Percentiles rank a stretch among this genome's conserved stretches.
These are phyloP conservation scores for Cystobasidiaceae sp. DNA, from an alignment of 1,284 basidiomycete genomes.

Conservation along the genomic window DNA sequence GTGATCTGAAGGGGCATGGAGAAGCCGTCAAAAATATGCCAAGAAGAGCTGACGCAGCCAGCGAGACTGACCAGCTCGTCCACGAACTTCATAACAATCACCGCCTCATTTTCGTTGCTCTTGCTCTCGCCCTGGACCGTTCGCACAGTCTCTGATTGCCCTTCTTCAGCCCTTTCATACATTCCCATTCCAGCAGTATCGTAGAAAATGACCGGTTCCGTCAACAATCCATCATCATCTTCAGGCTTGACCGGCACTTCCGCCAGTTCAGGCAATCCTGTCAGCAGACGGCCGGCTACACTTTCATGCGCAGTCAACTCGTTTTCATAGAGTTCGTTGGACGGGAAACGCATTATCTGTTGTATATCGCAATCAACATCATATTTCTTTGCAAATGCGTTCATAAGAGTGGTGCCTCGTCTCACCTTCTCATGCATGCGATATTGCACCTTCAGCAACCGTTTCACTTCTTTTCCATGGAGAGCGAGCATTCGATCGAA, in stretches of 20 bases:
- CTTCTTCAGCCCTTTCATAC: conserved; percentile 61
- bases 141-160: conserved; percentile 46
- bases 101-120: conserved; percentile 88
- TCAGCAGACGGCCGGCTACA: conserved; percentile 65
- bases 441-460: conserved; percentile 66
- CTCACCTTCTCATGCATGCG: conserved; percentile 42
- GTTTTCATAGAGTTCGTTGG: conserved; percentile 68
- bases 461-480: conserved; percentile 76
- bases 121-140: conserved; percentile 71
- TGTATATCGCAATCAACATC: conserved; percentile 24
- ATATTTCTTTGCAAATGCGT: not conserved
- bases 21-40: not conserved
- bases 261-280: conserved; percentile 59
- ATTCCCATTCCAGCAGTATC: conserved; percentile 87
- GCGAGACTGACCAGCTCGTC: conserved; percentile 60
- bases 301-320: conserved; percentile 66
- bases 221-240: conserved; percentile 63
- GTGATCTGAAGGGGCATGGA: conserved; percentile 53
- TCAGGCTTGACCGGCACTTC: conserved; percentile 44
- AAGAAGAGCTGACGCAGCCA: not conserved
- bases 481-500: conserved; percentile 85
- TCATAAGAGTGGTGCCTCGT: not conserved
- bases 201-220: conserved; percentile 79
- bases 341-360: conserved; percentile 81
- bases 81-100: conserved; percentile 74